Evolutionary conservation across 2,329 filamentous ascomycete genomes (phyloP), one percentile per base, ranked within the genome.

Genomic region (Trichoderma sp.): DNA sequence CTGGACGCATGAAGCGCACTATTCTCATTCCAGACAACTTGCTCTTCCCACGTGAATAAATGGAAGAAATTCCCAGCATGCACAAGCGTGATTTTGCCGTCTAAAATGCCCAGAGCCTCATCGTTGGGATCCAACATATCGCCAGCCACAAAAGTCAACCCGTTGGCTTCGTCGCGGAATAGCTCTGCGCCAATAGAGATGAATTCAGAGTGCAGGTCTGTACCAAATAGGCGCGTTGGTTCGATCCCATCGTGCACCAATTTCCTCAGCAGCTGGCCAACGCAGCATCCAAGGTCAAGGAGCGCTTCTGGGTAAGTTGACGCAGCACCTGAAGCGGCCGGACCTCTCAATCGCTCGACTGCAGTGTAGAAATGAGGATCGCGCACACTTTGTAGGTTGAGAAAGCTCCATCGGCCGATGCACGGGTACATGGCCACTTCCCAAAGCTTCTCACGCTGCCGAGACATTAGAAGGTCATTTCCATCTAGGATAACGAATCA

Each of bases 381-480:
- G n/a, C 16, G 32, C 18, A 64, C 28, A 18, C 24, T 55, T 13
- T 32, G 49, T 24, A 64, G 34, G 18, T 64, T 64, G 24, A 64
- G 60, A 55, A 64, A 64, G 11, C 60, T 43, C 60, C 60, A 64
- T 39, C 60, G 49, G 18, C 60, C 60, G 13, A 64, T 43, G 2
- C 60, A 64, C 10, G 60, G 60, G 34, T 64, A 64, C 60, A 55
- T 64, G 24, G 60, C 49, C 24, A 64, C 60, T 24, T 64, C 32
- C 49, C 60, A 64, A 26, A 64, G 49, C 24, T 30, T 55, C 24
- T 55, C 16, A 24, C 60, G 34, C 60, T 64, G 49, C 14, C 16
- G 13, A 43, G 10, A 5, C 11, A 6, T 64, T n/a, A 64, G 49
- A 32, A 18, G 24, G 18, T 0, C n/a, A 2, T 3, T 16, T 10